Conservation (phyloP, 176 grass and related monocot species). For the Thalia dealbata region DNA sequence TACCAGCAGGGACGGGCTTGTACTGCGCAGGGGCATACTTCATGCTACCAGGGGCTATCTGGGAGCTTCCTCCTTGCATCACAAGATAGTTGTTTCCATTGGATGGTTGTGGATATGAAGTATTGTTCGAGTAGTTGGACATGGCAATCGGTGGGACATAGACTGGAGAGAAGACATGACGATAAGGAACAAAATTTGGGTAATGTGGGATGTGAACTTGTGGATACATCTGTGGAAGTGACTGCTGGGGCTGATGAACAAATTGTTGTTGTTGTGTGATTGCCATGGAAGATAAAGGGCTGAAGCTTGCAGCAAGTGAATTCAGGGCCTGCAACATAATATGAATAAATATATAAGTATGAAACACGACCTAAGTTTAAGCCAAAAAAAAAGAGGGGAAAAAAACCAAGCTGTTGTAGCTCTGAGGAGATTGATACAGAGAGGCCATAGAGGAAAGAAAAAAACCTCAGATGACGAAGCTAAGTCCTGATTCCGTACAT, state of each 20-base stretch:
- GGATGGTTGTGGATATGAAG: constrained; percentile 46
- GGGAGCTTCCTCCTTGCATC: constrained; percentile 54
- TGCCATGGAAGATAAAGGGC: constrained; percentile 18
- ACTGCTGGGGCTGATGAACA: constrained; percentile 39
- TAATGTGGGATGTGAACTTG: constrained; percentile 59
- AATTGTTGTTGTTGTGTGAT: constrained; percentile 45
- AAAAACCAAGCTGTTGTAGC: background rate
- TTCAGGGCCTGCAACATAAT: constrained; percentile 33
- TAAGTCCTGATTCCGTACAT: constrained; percentile 37
- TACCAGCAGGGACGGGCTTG: constrained; percentile 51
- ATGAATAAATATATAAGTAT: background rate
- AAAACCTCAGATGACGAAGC: constrained; percentile 51
- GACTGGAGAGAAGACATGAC: constrained; percentile 58
- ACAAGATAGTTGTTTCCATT: constrained; percentile 67
- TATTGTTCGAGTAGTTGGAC: constrained; percentile 60
- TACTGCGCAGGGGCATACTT: constrained; percentile 60
- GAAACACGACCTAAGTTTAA: background rate
- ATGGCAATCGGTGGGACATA: constrained; percentile 59
- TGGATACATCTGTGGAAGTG: constrained; percentile 54
- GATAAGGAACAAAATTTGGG: constrained; percentile 71
- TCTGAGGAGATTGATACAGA: background rate
- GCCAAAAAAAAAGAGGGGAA: background rate
- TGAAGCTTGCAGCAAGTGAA: constrained; percentile 33
- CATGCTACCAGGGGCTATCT: constrained; percentile 41
- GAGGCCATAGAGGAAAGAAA: background rate